Conservation (phyloP, 306 rosid genomes). For the Spatholobus suberectus region DNA sequence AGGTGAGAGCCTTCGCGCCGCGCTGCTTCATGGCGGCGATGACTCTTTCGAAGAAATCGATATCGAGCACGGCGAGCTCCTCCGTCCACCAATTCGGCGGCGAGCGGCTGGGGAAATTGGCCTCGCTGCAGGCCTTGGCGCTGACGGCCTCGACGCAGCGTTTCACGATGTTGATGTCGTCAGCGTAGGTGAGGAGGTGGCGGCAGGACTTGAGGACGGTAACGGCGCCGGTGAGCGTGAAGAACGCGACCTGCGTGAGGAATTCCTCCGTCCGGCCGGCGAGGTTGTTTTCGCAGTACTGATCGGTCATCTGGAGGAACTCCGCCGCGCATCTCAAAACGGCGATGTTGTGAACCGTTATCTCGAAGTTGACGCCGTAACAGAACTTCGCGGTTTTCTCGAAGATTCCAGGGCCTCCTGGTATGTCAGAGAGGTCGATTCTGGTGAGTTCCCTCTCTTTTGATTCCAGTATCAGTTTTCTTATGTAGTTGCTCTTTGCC, state of each 20-base stretch:
- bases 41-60: constrained; percentile 59
- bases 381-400: constrained; percentile 94
- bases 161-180: constrained; percentile 58
- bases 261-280: constrained; percentile 69
- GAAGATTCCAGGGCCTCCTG: constrained; percentile 77
- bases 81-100: constrained; percentile 89
- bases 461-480: constrained; percentile 68
- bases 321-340: constrained; percentile 81
- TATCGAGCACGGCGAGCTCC: constrained; percentile 63
- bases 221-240: constrained; percentile 68
- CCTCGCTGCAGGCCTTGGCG: constrained; percentile 70
- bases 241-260: constrained; percentile 65
- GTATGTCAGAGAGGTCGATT: constrained; percentile 65
- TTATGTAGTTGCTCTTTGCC: constrained; percentile 76
- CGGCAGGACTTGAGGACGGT: constrained; percentile 74
- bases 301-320: constrained; percentile 72
- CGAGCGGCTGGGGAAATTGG: constrained; percentile 74
- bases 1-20: constrained; percentile 49
- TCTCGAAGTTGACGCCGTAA: constrained; percentile 84
- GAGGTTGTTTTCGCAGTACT: constrained; percentile 63
- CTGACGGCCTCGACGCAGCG: constrained; percentile 67
- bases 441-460: constrained; percentile 58
- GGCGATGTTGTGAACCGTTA: constrained; percentile 73
- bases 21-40: constrained; percentile 62
- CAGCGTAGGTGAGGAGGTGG: constrained; percentile 61